Percentiles rank a stretch among this genome's conserved stretches.
Conservation (phyloP, 345 rosid species). For the Pistacia vera region DNA sequence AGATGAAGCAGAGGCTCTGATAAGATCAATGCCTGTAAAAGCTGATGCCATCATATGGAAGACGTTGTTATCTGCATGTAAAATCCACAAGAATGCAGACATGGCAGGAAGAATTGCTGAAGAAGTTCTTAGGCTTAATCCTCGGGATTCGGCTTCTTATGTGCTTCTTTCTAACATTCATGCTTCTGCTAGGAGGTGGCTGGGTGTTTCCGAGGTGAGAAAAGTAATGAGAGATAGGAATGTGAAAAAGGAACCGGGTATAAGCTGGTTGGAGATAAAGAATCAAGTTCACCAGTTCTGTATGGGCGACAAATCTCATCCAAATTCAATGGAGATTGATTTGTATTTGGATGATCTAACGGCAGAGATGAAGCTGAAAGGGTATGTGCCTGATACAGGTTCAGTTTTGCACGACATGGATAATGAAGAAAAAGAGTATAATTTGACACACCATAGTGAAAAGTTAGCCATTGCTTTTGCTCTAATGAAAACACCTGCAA, state of each 20-base stretch:
- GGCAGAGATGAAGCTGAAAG: constrained; percentile 60
- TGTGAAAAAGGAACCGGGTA: constrained; percentile 76
- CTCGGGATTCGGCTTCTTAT: constrained; percentile 67
- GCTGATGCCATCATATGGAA: constrained; percentile 72
- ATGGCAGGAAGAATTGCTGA: constrained; percentile 59
- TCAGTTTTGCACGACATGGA: constrained; percentile 80
- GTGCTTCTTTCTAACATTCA: constrained; percentile 69
- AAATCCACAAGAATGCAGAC: constrained; percentile 53
- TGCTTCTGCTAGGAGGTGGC: constrained; percentile 69
- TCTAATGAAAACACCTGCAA: constrained; percentile 52
- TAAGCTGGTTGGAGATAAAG: constrained; percentile 79
- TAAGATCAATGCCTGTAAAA: constrained; percentile 66
- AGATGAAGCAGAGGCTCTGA: constrained; percentile 63
- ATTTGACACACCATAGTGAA: constrained; percentile 71
- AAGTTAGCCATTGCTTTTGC: constrained; percentile 79
- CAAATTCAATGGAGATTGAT: constrained; percentile 53
- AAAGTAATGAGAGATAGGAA: constrained; percentile 62
- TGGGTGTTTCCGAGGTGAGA: constrained; percentile 63
- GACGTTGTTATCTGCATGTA: constrained; percentile 76
- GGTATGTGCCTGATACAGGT: constrained; percentile 68
- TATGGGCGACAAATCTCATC: constrained; percentile 66
- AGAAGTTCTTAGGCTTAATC: constrained; percentile 62
- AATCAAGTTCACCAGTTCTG: constrained; percentile 61
- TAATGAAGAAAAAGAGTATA: constrained; percentile 72
- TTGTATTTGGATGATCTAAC: constrained; percentile 57